Base-by-base conservation (phyloP, 495 filamentous ascomycete genomes). In the Corynascus novoguineensis region DNA sequence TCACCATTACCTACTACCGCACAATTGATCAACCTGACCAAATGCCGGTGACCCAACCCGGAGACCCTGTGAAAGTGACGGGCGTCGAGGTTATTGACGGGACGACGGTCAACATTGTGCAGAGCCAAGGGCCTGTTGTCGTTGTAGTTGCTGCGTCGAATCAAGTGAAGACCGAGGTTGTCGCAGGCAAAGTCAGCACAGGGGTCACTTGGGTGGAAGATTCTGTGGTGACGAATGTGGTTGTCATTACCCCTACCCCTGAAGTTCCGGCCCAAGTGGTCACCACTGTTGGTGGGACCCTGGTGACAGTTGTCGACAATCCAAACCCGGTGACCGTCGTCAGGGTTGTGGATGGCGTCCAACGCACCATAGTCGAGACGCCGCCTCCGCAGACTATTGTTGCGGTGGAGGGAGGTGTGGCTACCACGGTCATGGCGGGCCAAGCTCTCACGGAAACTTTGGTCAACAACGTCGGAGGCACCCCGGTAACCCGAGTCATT, bases 1-100 rank as follows among this genome's bases (percentile, higher is more conserved):
- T 68, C 17, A 68, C 65, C 12, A 54, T 67, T 44, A 71, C 66
- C 0, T 63, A 60, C 45, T 71, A 60, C 38, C 40, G 50, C n/a
- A 71, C 66, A 4, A 45, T 61, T 15, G 14, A 52, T 5, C 58
- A 57, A 0, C 12, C 53, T 4, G 42, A n/a, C 2, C 6, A 28
- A 21, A 31, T 34, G 15, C 51, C 57, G 21, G 42, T 46, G 34
- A 48, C 50, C 0, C 31, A 55, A 10, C 40, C 49, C 21, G 50
- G 50, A 1, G 34, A 47, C 3, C 57, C 59, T 2, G 53, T 59
- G 6, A 42, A 55, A 28, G 51, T 58, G 0, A 64, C 59, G 0
- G 50, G 53, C 5, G 50, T 56, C 6, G 46, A 58, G 1, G 55
- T 66, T 5, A 50, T 62, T 14, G 51, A 59, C 2, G 64, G 55